Base-by-base conservation (phyloP, 176 grass and related monocot genomes). In the bread wheat (Triticum aestivum) region DNA sequence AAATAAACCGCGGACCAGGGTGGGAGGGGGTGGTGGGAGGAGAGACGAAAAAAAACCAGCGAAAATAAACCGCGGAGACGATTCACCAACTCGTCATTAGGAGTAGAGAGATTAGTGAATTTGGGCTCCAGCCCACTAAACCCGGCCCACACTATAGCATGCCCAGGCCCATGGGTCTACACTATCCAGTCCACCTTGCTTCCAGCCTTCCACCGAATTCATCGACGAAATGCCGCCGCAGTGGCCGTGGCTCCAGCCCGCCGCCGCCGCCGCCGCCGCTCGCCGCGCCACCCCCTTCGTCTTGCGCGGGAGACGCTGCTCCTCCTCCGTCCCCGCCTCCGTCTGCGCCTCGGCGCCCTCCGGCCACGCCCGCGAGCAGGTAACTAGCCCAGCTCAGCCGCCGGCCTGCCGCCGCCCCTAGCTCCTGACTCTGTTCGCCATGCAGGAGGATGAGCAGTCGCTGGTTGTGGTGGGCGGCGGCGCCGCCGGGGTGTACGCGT, bases 391-490 rank as follows among this genome's bases (percentile, higher is more conserved):
- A 75, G n/a, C 65, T 24, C 66, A 37, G 35, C 77, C 56, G 11
- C 15, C 18, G n/a, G 79, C 59, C 52, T 27, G 7, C 77, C 24
- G 76, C 21, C 66, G 26, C 15, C 42, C 13, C 12, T 10, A 69
- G 17, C 33, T 69, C 66, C 33, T 69, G 15, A 68, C 44, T 9
- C 42, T 77, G 61, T 24, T 24, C 2, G 4, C 56, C 24, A 52
- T 67, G 21, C 20, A 70, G 64, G 65, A 29, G 29, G 75, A 59
- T 35, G 79, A 84, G 49, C 84, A 74, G 64, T 89, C 85, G 18
- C 73, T 96, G 75, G 88, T 94, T 66, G 96, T 96, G 70, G 93
- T 98, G 49, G 93, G 96, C 6, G 96, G 93, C 61, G 96, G 96
- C 27, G 93, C 96, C 5, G 93, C 96, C 15, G 96, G 96, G 39